Evolutionary conservation across 1,139 yeast genomes (phyloP).

Genomic region (Sugiyamaella pinicola): DNA sequence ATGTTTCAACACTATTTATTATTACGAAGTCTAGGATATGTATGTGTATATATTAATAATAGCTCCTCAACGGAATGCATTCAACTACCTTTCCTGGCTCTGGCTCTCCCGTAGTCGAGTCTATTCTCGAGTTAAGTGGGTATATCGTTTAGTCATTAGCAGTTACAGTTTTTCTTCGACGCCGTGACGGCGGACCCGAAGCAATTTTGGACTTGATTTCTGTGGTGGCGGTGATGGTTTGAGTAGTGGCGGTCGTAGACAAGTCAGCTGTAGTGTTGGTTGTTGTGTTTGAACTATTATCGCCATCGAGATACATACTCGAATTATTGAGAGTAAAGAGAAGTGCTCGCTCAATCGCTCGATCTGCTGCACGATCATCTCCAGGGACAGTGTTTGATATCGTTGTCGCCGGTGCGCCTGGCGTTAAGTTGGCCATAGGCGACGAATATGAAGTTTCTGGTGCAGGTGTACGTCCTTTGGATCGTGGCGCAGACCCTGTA

Average conservation of each 20-base stretch:
- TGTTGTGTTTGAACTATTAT: not conserved
- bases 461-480: slow-evolving; percentile 17
- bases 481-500: slow-evolving; percentile 2
- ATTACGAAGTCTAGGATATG: slow-evolving; percentile 24
- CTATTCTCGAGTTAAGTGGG: not conserved
- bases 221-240: slow-evolving; percentile 6
- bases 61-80: slow-evolving; percentile 33
- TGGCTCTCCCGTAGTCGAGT: not conserved
- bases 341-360: slow-evolving; percentile 35
- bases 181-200: slow-evolving; percentile 9
- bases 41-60: slow-evolving; percentile 25
- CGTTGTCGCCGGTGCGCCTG: slow-evolving; percentile 17
- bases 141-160: slow-evolving; percentile 17
- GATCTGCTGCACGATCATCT: slow-evolving; percentile 30
- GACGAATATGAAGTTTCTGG: slow-evolving; percentile 24
- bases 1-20: slow-evolving; percentile 34
- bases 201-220: slow-evolving; percentile 11
- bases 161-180: slow-evolving; percentile 18
- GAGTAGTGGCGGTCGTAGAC: not conserved
- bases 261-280: not conserved
- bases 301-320: slow-evolving; percentile 29
- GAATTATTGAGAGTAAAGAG: slow-evolving; percentile 28
- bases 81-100: not conserved
- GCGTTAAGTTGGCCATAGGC: slow-evolving; percentile 24
- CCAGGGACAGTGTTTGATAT: slow-evolving; percentile 17